Evolutionary conservation across 768 basidiomycete species (phyloP).

Genomic region (Psilocybe sp.): DNA sequence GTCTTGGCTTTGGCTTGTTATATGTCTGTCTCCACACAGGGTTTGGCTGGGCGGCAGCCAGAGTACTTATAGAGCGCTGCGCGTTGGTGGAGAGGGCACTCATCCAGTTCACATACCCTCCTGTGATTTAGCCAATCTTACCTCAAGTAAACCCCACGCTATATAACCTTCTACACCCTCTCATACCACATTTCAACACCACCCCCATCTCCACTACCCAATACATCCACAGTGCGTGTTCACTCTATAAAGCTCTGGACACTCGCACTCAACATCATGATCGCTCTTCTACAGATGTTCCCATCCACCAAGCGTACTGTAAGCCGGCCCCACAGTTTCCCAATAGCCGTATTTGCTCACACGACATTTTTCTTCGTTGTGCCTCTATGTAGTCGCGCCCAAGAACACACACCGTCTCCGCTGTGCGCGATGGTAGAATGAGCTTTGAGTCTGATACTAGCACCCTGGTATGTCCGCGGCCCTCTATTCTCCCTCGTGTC

Average conservation of each 20-base stretch:
- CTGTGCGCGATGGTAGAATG: slow-evolving; percentile 23
- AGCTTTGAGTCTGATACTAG: slow-evolving; percentile 23
- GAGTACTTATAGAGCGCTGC: no score
- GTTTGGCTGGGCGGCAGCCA: no score
- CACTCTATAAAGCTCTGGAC: neutral
- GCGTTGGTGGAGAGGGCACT: no score
- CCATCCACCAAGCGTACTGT: slow-evolving; percentile 7
- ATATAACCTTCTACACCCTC: no score
- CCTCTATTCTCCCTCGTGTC: neutral
- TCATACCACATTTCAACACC: no score
- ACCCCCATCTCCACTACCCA: no score
- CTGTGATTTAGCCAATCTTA: neutral
- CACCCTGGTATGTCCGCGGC: slow-evolving; percentile 17
- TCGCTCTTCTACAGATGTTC: slow-evolving; percentile 4
- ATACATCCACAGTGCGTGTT: neutral
- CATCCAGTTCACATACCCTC: neutral
- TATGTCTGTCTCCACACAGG: no score
- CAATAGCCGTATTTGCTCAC: slow-evolving; percentile 9
- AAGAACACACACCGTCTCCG: slow-evolving; percentile 10
- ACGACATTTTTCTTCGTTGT: slow-evolving; percentile 5
- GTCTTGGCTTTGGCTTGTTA: no score
- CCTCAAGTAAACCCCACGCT: neutral
- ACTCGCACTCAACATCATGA: neutral
- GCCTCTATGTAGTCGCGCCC: slow-evolving; percentile 12
- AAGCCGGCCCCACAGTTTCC: neutral